These are phyloP conservation scores for Aureobasidium sp. DNA, from an alignment of 2,329 filamentous ascomycete genomes.

Conservation along the genomic window DNA sequence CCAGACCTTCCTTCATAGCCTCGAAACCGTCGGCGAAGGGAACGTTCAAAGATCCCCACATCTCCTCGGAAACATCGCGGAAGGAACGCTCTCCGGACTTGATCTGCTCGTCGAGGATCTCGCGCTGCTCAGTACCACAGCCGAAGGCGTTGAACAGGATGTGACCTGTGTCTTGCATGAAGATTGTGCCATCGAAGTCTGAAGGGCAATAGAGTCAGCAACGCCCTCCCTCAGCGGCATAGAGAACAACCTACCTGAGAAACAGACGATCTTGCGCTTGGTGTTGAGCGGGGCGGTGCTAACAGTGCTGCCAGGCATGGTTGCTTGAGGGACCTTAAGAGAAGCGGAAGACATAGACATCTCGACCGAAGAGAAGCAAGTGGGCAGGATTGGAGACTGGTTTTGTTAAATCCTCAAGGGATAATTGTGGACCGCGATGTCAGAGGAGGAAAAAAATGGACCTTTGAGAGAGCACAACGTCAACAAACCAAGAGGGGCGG, in stretches of 20 bases:
- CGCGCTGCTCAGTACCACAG: conserved; percentile 48
- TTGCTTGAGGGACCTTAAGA: conserved; percentile 17
- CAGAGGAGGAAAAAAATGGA: neutral
- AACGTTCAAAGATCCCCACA: conserved; percentile 59
- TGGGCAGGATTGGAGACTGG: neutral
- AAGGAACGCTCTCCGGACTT: conserved; percentile 57
- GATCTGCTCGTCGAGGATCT: conserved; percentile 54
- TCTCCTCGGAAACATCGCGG: conserved; percentile 61
- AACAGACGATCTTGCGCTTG: conserved; percentile 50
- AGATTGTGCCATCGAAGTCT: conserved; percentile 67
- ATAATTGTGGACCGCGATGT: neutral
- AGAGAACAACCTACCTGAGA: conserved; percentile 39
- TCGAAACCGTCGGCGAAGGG: conserved; percentile 61
- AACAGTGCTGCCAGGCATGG: conserved; percentile 13
- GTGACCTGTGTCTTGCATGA: conserved; percentile 56
- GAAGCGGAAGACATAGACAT: conserved; percentile 24
- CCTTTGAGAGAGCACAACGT: neutral
- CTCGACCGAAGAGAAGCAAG: neutral
- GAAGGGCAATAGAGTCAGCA: neutral
- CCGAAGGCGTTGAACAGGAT: conserved; percentile 59
- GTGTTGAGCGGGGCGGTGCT: conserved; percentile 26
- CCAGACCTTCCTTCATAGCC: conserved; percentile 52
- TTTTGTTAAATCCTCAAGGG: neutral
- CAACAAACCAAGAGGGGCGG: neutral
- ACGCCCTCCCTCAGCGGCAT: neutral